Base-by-base conservation (phyloP, 1,284 basidiomycete genomes). In the Earliella scabrosa region DNA sequence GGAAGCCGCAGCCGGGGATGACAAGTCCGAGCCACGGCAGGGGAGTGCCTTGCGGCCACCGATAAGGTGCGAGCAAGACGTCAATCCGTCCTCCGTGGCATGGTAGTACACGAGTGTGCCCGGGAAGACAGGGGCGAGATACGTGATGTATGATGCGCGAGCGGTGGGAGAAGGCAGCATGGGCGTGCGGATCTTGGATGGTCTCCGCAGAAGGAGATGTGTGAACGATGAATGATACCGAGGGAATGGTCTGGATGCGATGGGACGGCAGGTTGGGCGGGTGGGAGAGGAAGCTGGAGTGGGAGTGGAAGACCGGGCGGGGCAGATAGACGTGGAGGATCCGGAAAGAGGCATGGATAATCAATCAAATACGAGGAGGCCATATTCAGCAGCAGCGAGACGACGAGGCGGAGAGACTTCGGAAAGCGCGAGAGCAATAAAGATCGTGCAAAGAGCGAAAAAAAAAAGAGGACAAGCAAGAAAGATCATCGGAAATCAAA, bases 401-500 rank as follows among this genome's bases (percentile, higher is more conserved):
- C 32, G 3, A 26, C 16, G 34, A 38, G 35, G 38, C n/a, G 34
- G n/a, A 16, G 20, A 27, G 18, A 35, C 11, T 20, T 20, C 32
- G 29, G 31, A 27, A 35, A 45, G 34, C 8, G 24, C 14, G 36
- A 38, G 18, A 38, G 36, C 36, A 45, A 45, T 45, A 45, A 27
- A 45, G 27, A 45, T 38, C 36, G n/a, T n/a, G n/a, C 16, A 41
- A 49, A 16, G 45, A 4, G 14, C 6, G 9, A 38, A 27, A 24
- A 18, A 27, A 52, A 27, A 14, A 10, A 43, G 43, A 21, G 52
- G n/a, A 34, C 26, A 32, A 32, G 31, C 8, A 24, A 38, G 18
- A 26, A n/a, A 53, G 39, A 29, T 51, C 46, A 58, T 39, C 36
- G 45, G 36, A 63, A 63, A 11, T 70, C 69, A 61, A 69, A 46